A percentile compares a stretch with the other conserved stretches of the same genome.
Conservation (phyloP, 331 rosid genomes). For the Arachis monticola region DNA sequence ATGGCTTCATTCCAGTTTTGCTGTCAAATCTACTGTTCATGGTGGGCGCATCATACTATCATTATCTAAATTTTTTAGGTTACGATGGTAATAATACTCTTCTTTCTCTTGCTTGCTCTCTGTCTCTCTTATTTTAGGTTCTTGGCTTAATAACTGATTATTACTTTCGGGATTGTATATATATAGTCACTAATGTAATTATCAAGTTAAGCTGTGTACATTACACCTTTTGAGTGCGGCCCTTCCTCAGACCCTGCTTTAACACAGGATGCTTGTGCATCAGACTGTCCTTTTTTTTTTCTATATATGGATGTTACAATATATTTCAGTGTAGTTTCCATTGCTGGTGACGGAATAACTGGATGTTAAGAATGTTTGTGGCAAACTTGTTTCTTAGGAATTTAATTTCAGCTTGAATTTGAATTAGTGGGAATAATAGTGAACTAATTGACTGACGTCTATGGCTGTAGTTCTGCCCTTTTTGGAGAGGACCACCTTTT, state of each 20-base stretch:
- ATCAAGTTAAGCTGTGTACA: too few species aligned
- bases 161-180: neutral
- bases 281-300: too few species aligned
- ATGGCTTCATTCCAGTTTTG: conserved; percentile 88
- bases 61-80: conserved; percentile 97
- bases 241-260: too few species aligned
- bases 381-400: conserved; percentile 7
- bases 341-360: conserved; percentile 31
- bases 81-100: conserved; percentile 85
- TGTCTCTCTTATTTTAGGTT: too few species aligned
- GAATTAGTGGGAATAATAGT: conserved; percentile 15
- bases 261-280: too few species aligned
- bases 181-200: too few species aligned
- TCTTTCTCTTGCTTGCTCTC: neutral
- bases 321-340: conserved; percentile 23
- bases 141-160: conserved; percentile 12
- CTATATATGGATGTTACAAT: neutral
- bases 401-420: conserved; percentile 1
- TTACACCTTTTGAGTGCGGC: too few species aligned
- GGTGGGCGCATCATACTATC: conserved; percentile 95
- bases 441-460: conserved; percentile 38
- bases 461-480: conserved; percentile 85
- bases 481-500: conserved; percentile 89
- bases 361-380: conserved; percentile 3
- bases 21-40: conserved; percentile 94